Evolutionary conservation across 805 yeast species (phyloP).

Genomic region (Torulaspora franciscae): DNA sequence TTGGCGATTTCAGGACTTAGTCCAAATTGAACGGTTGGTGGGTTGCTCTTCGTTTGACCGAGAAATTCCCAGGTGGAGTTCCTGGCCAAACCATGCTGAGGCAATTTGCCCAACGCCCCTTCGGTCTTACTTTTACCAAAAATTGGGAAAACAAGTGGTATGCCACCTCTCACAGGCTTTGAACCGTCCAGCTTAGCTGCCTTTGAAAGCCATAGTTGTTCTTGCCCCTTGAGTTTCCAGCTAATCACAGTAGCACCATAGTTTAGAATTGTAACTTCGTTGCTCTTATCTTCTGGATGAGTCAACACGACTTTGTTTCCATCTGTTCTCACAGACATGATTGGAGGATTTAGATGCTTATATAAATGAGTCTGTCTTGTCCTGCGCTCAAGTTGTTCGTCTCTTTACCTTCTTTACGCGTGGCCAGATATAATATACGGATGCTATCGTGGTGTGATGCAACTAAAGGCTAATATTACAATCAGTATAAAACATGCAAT

Average conservation of each 20-base stretch:
- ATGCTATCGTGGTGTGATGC: background rate
- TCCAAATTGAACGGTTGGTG: conserved; percentile 85
- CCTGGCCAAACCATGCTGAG: conserved; percentile 97
- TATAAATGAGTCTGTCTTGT: background rate
- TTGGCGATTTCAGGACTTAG: conserved; percentile 80
- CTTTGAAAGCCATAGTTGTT: conserved; percentile 75
- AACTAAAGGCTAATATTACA: conserved; percentile 1
- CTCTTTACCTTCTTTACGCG: background rate
- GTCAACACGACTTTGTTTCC: conserved; percentile 58
- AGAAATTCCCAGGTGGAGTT: conserved; percentile 88
- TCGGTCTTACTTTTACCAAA: conserved; percentile 67
- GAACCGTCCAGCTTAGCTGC: conserved; percentile 87
- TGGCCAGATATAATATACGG: background rate
- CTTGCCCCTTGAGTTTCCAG: conserved; percentile 68
- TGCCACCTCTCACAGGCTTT: conserved; percentile 95
- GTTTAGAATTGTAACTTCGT: conserved; percentile 65
- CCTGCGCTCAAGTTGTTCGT: background rate
- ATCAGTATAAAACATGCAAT: conserved; percentile 1
- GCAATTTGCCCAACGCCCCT: conserved; percentile 60
- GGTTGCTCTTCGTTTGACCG: conserved; percentile 68
- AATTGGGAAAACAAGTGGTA: conserved; percentile 92
- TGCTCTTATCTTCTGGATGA: conserved; percentile 46
- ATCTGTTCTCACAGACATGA: conserved; percentile 63
- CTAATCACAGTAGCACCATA: conserved; percentile 87
- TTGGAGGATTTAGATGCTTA: background rate